A percentile compares a stretch with the other conserved stretches of the same genome.
Conservation (phyloP, 257 asterid genomes). For the Nicotiana sylvestris region DNA sequence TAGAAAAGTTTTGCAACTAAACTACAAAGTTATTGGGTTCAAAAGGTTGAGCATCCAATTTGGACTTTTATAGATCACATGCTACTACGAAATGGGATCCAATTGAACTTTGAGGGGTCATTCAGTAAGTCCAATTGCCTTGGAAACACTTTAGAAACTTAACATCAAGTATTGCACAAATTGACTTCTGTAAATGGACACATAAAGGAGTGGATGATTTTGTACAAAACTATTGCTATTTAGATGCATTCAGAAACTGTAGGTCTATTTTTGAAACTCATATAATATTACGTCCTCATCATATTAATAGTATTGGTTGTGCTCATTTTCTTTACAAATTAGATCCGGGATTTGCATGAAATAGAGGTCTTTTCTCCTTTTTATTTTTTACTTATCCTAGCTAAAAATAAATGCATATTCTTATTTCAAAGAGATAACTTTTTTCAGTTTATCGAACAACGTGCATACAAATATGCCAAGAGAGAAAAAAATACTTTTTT, state of each 20-base stretch:
- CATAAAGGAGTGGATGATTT: too few relatives aligned
- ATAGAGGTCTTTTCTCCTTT: background rate
- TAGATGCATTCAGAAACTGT: background rate
- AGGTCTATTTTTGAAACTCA: background rate
- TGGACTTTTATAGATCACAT: too few relatives aligned
- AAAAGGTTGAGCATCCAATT: too few relatives aligned
- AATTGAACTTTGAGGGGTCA: too few relatives aligned
- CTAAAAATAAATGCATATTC: background rate
- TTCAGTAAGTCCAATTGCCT: too few relatives aligned
- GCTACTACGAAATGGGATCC: too few relatives aligned
- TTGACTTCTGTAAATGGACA: too few relatives aligned
- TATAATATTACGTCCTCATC: background rate
- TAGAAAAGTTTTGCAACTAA: too few relatives aligned
- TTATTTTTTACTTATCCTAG: background rate
- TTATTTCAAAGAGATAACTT: background rate
- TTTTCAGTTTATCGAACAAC: background rate
- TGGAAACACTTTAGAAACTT: too few relatives aligned
- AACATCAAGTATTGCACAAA: too few relatives aligned
- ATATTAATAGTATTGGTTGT: background rate
- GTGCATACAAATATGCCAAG: background rate
- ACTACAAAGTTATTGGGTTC: too few relatives aligned
- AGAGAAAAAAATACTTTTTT: background rate
- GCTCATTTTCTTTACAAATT: background rate
- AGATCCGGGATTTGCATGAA: background rate
- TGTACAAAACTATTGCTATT: too few relatives aligned